A percentile compares a stretch with the other conserved stretches of the same genome.
These are phyloP conservation scores for Solanum hybrid DNA, from an alignment of 305 asterid species.

Conservation along the genomic window DNA sequence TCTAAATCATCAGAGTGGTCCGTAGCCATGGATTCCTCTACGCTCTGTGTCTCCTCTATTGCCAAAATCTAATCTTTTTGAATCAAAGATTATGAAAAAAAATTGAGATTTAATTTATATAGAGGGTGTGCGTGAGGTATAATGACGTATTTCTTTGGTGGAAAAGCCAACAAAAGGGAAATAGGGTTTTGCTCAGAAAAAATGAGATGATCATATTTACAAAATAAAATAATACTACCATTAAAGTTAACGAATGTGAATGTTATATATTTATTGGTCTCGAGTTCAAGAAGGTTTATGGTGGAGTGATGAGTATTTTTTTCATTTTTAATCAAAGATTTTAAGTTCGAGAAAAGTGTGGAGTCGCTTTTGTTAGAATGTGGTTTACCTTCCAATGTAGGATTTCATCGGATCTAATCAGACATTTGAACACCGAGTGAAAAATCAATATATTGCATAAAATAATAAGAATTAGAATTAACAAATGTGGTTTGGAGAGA, in stretches of 20 bases:
- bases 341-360: too few relatives aligned
- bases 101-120: not conserved
- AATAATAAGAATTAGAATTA: not conserved
- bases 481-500: not conserved
- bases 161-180: not conserved
- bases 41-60: not conserved
- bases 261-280: not conserved
- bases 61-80: not conserved
- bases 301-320: not conserved
- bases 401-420: too few relatives aligned
- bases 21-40: conserved; percentile 33
- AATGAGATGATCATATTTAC: not conserved
- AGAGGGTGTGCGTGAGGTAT: not conserved
- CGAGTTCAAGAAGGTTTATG: not conserved
- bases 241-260: not conserved
- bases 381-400: too few relatives aligned
- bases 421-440: too few relatives aligned
- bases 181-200: not conserved
- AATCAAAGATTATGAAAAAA: not conserved
- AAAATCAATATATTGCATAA: not conserved
- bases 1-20: conserved; percentile 78
- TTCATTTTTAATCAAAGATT: too few relatives aligned
- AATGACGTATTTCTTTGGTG: not conserved
- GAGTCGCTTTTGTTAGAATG: too few relatives aligned
- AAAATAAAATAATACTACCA: not conserved